These are phyloP conservation scores for Botrytis elliptica DNA, from an alignment of 2,329 filamentous ascomycete species.

Conservation along the genomic window DNA sequence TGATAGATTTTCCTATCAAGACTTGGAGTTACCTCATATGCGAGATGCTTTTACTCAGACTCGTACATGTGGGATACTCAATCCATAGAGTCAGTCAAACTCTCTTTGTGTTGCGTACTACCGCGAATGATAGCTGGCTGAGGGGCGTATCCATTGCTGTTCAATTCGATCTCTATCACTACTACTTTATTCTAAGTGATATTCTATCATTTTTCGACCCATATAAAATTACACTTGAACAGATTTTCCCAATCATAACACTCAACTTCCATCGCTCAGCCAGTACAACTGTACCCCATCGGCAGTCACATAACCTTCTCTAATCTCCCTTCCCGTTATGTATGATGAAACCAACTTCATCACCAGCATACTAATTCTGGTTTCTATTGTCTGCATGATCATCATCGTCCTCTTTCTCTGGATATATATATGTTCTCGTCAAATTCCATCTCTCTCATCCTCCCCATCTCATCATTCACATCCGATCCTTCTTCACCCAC, in stretches of 20 bases:
- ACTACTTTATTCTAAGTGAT: no score
- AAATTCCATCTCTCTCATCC: neutral
- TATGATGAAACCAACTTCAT: slow-evolving; percentile 8
- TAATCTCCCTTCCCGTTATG: neutral
- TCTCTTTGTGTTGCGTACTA: neutral
- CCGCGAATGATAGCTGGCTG: accelerated
- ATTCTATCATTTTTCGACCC: no score
- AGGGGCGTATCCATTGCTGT: neutral
- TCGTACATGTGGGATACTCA: neutral
- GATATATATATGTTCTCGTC: neutral
- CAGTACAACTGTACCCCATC: neutral
- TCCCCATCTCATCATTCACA: neutral
- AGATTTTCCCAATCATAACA: neutral
- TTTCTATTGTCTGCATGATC: neutral
- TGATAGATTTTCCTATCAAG: neutral
- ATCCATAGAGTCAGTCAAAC: neutral
- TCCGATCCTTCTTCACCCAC: neutral
- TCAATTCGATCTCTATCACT: neutral
- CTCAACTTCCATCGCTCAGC: neutral
- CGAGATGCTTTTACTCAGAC: neutral
- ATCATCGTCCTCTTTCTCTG: neutral
- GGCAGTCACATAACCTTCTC: neutral
- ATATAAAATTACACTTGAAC: no score
- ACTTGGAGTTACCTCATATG: neutral
- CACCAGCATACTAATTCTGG: neutral